Base-by-base conservation (phyloP, 2,329 filamentous ascomycete genomes). In the Beauveria medogensis region DNA sequence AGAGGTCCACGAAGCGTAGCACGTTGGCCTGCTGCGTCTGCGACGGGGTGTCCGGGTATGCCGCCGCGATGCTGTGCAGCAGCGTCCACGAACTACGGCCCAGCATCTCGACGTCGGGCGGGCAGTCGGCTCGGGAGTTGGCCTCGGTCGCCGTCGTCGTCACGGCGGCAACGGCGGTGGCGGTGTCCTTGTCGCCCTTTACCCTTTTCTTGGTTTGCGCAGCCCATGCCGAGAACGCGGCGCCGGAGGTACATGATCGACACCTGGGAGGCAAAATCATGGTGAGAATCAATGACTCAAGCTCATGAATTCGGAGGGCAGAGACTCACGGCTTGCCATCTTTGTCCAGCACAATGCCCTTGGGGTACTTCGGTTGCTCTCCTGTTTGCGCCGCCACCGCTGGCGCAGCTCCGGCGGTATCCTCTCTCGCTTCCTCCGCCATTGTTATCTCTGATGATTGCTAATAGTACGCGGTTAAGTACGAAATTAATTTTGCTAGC, bases 81-180 rank as follows among this genome's bases (percentile, higher is more conserved):
- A 99, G 82, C 0, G 92, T 97, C 94, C 94, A 99, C 14, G 91
- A 90, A 63, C 87, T 87, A 64, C 92, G 90, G 54, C 94, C 94
- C 5, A 99, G 86, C 18, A 81, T 77, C 71, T 96, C 91, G 65
- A 97, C 91, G 71, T 97, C 92, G 1, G 94, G 89, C 0, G 94
- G 94, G 71, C 93, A 97, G 74, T 96, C 89, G 44, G 53, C 56
- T 12, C 56, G 64, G 8, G 81, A 78, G 16, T 77, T 61, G 5
- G 77, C 9, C 12, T 8, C 20, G 14, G 48, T 46, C 40, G 40
- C 34, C 4, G 50, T 22, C 22, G 40, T 59, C 10, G 56, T 34
- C 12, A 24, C 28, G 26, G n/a, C 26, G 55, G 46, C 7, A 12
- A 10, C 22, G 24, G 47, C 43, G 12, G 28, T 61, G 7, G 67